Evolutionary conservation across 1,284 basidiomycete species (phyloP).

Genomic region (Heterobasidion irregulare): DNA sequence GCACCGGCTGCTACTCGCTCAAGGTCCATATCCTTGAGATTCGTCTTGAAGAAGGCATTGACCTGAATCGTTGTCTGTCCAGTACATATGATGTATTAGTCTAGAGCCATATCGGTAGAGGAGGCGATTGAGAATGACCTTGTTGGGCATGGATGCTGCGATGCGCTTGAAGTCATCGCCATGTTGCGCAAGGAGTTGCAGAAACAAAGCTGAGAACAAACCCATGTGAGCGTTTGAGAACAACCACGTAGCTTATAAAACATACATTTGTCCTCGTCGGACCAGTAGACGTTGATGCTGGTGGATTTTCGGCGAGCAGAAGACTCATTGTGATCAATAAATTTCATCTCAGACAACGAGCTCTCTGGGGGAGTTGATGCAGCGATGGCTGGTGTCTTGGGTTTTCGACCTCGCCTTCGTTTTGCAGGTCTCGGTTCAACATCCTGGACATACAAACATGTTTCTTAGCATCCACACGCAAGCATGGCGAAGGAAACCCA

Average conservation of each 20-base stretch:
- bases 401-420: constrained; percentile 14
- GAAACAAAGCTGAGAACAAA: constrained; percentile 44
- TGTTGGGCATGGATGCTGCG: constrained; percentile 66
- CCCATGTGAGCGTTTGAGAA: constrained; percentile 17
- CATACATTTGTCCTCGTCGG: constrained; percentile 53
- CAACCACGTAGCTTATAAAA: constrained; percentile 11
- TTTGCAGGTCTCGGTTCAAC: constrained; percentile 21
- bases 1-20: constrained; percentile 28
- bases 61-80: constrained; percentile 70
- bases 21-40: constrained; percentile 37
- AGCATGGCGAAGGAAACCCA: constrained; percentile 7
- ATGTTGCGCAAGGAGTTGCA: constrained; percentile 55
- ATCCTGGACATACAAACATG: constrained; percentile 11
- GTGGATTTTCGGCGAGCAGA: constrained; percentile 26
- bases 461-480: neutral
- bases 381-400: neutral
- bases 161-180: constrained; percentile 75
- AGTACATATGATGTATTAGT: constrained; percentile 3
- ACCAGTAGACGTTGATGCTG: constrained; percentile 32
- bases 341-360: constrained; percentile 19
- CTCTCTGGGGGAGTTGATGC: constrained; percentile 19
- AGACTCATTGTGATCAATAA: constrained; percentile 22
- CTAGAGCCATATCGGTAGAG: neutral
- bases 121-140: constrained; percentile 32
- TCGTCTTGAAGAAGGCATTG: constrained; percentile 53